Evolutionary conservation across 2,329 filamentous ascomycete species (phyloP).

Genomic region (Colletotrichum zoysiae): DNA sequence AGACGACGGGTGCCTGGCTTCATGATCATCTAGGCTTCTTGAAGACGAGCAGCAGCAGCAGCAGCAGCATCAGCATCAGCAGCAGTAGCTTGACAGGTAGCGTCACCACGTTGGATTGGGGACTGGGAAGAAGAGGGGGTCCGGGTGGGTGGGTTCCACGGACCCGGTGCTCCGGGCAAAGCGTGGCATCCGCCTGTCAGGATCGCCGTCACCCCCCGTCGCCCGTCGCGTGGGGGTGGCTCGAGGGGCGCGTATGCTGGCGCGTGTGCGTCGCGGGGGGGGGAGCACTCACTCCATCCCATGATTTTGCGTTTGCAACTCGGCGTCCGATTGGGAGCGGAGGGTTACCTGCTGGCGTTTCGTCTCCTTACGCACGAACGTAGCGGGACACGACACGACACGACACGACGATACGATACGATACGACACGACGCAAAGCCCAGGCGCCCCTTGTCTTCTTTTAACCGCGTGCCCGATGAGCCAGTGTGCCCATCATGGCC

Average conservation of each 20-base stretch:
- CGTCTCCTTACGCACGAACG: conserved; percentile 14
- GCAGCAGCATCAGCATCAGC: not conserved
- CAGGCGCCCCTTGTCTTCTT: conserved; percentile 29
- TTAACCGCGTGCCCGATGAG: conserved; percentile 29
- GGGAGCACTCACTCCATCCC: conserved; percentile 1
- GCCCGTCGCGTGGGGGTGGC: conserved; percentile 33
- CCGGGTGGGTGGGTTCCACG: conserved; percentile 24
- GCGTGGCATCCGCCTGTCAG: conserved; percentile 6
- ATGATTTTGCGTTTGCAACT: conserved; percentile 5
- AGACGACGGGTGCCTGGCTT: conserved; percentile 20
- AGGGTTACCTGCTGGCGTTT: not conserved
- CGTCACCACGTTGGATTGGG: conserved; percentile 11
- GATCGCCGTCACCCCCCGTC: conserved; percentile 15
- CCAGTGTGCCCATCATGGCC: not conserved
- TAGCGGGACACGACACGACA: conserved; percentile 12
- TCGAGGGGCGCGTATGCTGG: conserved; percentile 35
- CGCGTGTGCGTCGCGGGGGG: conserved; percentile 24
- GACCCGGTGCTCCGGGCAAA: conserved; percentile 34
- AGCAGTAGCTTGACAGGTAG: not conserved
- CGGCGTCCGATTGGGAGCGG: conserved; percentile 14
- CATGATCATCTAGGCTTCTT: not conserved
- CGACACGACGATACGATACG: conserved; percentile 2
- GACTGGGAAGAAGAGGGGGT: not conserved
- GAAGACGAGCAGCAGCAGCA: not conserved
- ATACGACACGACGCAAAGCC: not conserved